A percentile compares a stretch with the other conserved stretches of the same genome.
phyloP scores from a whole-genome alignment of 2,329 filamentous ascomycete genomes.

The Pyrenochaeta sp. region DNA sequence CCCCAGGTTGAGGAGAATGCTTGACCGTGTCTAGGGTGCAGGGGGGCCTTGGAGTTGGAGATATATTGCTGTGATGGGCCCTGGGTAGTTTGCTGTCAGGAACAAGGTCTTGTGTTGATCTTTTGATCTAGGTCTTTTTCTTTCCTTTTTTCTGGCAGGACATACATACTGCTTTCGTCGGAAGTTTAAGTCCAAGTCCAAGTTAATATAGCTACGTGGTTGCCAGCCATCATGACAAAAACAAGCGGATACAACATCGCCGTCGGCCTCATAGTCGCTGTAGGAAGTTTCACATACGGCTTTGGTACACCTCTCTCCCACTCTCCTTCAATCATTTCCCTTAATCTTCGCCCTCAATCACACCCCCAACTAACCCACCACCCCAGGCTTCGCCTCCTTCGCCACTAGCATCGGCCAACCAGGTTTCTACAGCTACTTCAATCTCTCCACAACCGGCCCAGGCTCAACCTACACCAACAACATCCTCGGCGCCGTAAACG shows the following conservation, averaged over 20 bases:
- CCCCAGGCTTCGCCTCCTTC: conserved; percentile 29
- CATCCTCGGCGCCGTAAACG: conserved; percentile 23
- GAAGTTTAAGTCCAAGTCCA: too few species aligned
- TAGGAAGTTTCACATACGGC: conserved; percentile 34
- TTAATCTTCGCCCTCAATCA: background rate
- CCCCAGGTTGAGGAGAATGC: too few species aligned
- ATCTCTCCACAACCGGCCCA: conserved; percentile 18
- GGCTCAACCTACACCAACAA: conserved; percentile 26
- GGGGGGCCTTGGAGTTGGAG: too few species aligned
- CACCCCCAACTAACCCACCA: background rate
- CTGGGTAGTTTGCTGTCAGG: too few species aligned
- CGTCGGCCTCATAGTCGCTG: conserved; percentile 31
- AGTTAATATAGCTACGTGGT: too few species aligned
- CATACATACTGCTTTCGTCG: too few species aligned
- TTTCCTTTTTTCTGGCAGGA: too few species aligned
- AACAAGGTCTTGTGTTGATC: too few species aligned
- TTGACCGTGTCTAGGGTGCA: too few species aligned
- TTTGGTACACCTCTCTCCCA: conserved; percentile 29
- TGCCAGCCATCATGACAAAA: conserved; percentile 25
- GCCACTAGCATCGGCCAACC: conserved; percentile 31
- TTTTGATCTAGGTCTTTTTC: too few species aligned
- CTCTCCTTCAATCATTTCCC: too few species aligned
- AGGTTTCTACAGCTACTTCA: conserved; percentile 30
- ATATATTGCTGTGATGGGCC: too few species aligned
- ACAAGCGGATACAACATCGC: conserved; percentile 34